These are phyloP conservation scores for Waltergamsia citrina DNA, from an alignment of 2,329 filamentous ascomycete species.

Conservation along the genomic window DNA sequence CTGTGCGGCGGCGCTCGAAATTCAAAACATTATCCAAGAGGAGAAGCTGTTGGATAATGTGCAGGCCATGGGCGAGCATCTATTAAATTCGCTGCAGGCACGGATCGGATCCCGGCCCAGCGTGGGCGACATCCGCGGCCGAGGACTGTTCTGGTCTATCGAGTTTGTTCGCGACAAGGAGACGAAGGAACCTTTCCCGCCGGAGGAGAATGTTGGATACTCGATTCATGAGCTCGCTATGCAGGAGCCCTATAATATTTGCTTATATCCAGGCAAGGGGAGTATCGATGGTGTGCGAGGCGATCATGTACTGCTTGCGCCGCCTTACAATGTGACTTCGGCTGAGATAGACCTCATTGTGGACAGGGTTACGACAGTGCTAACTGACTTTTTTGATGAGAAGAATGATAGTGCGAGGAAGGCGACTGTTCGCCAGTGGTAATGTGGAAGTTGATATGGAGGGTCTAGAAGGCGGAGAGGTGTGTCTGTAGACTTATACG, in stretches of 20 bases:
- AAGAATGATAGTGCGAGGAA: no score
- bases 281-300: constrained; percentile 12
- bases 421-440: no score
- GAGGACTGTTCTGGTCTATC: constrained; percentile 19
- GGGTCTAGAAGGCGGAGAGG: no score
- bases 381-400: no score
- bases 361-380: no score
- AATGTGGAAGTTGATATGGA: no score
- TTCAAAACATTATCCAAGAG: constrained; percentile 33
- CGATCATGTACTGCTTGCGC: constrained; percentile 14
- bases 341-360: not conserved
- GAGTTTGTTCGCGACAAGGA: constrained; percentile 16
- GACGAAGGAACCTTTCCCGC: constrained; percentile 18
- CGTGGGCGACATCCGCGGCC: constrained; percentile 19
- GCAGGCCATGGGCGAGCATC: constrained; percentile 5
- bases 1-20: constrained; percentile 15
- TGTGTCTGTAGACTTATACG: no score
- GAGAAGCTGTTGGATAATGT: constrained; percentile 13
- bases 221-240: constrained; percentile 26
- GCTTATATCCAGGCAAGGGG: constrained; percentile 29
- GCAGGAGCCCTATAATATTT: constrained; percentile 28
- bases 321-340: constrained; percentile 31
- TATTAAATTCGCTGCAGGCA: constrained; percentile 10
- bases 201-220: constrained; percentile 15
- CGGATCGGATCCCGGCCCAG: constrained; percentile 13